Conservation (phyloP, 2,329 filamentous ascomycete genomes). For the Penicillium italicum region DNA sequence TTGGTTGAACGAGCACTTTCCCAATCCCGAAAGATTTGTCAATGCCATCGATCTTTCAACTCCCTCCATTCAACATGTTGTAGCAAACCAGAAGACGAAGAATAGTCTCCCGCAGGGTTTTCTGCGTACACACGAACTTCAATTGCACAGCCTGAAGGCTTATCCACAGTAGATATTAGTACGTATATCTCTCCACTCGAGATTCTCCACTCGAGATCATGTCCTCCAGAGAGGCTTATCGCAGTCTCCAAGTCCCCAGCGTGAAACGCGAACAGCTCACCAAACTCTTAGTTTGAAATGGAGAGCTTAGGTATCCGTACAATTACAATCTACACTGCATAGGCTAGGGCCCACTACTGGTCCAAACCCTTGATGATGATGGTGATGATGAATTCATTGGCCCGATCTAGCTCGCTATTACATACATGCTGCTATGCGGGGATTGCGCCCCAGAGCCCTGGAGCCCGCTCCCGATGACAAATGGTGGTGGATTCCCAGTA, state of each 20-base stretch:
- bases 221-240: not conserved
- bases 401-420: not conserved
- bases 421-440: not conserved
- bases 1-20: not conserved
- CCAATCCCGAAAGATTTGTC: not conserved
- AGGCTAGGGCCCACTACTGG: too few relatives aligned
- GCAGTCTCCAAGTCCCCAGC: not conserved
- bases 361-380: too few relatives aligned
- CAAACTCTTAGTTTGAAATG: too few relatives aligned
- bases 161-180: too few relatives aligned
- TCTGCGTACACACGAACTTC: slow-evolving; percentile 57
- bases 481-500: too few relatives aligned
- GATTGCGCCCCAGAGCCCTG: too few relatives aligned
- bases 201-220: too few relatives aligned
- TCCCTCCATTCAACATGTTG: slow-evolving; percentile 57
- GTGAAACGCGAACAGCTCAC: too few relatives aligned
- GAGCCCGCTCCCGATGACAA: too few relatives aligned
- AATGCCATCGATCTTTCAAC: slow-evolving; percentile 14
- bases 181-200: too few relatives aligned
- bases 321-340: too few relatives aligned
- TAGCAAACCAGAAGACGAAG: slow-evolving; percentile 57
- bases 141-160: slow-evolving; percentile 49
- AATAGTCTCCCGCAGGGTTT: slow-evolving; percentile 57
- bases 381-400: not conserved
- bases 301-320: too few relatives aligned